Conservation (phyloP, 805 yeast genomes). For the Yarrowia sp. region DNA sequence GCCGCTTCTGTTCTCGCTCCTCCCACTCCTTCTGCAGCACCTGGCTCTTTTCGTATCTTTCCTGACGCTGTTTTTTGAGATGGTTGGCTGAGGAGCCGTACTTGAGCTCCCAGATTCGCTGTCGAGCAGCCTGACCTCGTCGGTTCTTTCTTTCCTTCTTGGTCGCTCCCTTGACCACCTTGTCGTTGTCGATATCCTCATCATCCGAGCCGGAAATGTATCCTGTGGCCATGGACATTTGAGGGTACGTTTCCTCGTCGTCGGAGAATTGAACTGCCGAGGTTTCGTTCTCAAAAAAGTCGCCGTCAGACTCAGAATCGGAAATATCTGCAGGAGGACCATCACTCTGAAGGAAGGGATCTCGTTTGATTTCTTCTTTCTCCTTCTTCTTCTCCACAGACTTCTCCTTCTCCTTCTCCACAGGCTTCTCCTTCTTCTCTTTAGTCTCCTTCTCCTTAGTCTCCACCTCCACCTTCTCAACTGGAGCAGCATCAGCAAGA, state of each 20-base stretch:
- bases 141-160: constrained; percentile 66
- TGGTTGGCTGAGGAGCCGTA: constrained; percentile 85
- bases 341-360: no score
- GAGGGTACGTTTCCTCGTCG: constrained; percentile 40
- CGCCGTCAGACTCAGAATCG: constrained; percentile 39
- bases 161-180: constrained; percentile 31
- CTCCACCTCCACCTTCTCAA: neutral
- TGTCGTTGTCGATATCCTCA: constrained; percentile 32
- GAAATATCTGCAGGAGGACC: constrained; percentile 31
- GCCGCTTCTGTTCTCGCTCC: constrained; percentile 57
- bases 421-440: neutral
- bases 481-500: constrained; percentile 16
- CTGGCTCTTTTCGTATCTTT: constrained; percentile 55
- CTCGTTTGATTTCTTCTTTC: neutral
- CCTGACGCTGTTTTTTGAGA: constrained; percentile 61
- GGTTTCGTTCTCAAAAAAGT: constrained; percentile 60
- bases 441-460: neutral
- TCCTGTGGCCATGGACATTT: constrained; percentile 74
- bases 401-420: neutral
- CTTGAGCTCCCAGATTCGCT: constrained; percentile 92
- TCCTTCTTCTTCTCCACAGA: constrained; percentile 4
- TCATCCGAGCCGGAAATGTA: constrained; percentile 70
- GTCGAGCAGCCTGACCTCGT: constrained; percentile 96
- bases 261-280: constrained; percentile 49
- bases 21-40: constrained; percentile 64